Percentiles rank a stretch among this genome's conserved stretches.
Conservation (phyloP, 192 early-diverging fungal genomes). For the Chytriomyces hyalinus region DNA sequence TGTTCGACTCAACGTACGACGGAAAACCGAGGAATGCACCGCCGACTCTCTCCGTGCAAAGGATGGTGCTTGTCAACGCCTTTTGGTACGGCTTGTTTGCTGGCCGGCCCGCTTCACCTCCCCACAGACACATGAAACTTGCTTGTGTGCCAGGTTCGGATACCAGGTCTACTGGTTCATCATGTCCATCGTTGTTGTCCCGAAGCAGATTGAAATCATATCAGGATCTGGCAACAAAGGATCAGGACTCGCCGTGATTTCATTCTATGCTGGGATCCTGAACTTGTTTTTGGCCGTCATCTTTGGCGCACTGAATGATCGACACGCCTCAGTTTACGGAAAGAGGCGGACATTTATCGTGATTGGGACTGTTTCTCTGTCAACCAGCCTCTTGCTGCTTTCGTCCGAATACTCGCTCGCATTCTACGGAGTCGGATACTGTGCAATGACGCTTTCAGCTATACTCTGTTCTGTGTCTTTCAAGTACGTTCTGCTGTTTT, state of each 20-base stretch:
- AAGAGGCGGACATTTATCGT: conserved; percentile 44
- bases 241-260: conserved; percentile 42
- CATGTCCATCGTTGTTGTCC: conserved; percentile 43
- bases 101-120: neutral
- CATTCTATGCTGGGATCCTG: conserved; percentile 41
- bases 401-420: conserved; percentile 26
- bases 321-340: conserved; percentile 30
- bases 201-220: conserved; percentile 44
- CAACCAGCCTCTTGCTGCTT: conserved; percentile 37
- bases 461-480: conserved; percentile 49
- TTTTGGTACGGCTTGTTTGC: conserved; percentile 41
- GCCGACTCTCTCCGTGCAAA: neutral
- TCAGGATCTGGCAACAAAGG: conserved; percentile 47
- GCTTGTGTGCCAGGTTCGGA: neutral
- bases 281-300: conserved; percentile 46
- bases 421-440: conserved; percentile 45
- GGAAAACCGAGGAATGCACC: no score
- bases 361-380: conserved; percentile 41
- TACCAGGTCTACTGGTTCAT: conserved; percentile 54
- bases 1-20: no score
- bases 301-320: conserved; percentile 50
- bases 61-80: conserved; percentile 38
- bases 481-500: conserved; percentile 17
- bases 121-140: neutral
- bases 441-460: conserved; percentile 34